phyloP scores from a whole-genome alignment of 192 early-diverging fungal genomes.

The Backusella circina region DNA sequence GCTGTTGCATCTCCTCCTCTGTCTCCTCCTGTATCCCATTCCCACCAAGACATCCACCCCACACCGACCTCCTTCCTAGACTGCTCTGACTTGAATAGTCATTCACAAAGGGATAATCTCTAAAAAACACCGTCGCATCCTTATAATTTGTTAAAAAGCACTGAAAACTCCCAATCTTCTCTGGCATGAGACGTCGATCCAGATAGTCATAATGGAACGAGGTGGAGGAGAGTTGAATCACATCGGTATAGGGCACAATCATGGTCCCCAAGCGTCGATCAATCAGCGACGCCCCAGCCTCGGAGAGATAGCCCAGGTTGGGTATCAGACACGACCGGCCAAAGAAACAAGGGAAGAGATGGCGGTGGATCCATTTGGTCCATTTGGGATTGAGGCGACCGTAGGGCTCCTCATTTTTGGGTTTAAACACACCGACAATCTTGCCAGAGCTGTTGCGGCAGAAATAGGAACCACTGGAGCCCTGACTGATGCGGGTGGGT shows the following conservation, averaged over 20 bases:
- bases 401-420: slow-evolving; percentile 72
- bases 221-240: slow-evolving; percentile 65
- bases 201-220: slow-evolving; percentile 80
- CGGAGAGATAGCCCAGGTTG: slow-evolving; percentile 85
- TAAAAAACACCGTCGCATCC: slow-evolving; percentile 82
- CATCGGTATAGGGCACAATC: slow-evolving; percentile 82
- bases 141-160: slow-evolving; percentile 76
- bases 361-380: slow-evolving; percentile 90
- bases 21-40: neutral
- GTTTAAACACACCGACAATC: slow-evolving; percentile 90
- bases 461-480: slow-evolving; percentile 92
- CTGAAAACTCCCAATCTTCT: slow-evolving; percentile 85
- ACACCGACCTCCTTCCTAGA: neutral
- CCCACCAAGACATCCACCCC: slow-evolving; percentile 19
- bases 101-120: slow-evolving; percentile 50
- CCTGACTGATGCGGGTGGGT: slow-evolving; percentile 57
- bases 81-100: slow-evolving; percentile 4
- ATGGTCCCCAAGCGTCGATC: slow-evolving; percentile 68
- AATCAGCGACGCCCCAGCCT: slow-evolving; percentile 81
- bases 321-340: slow-evolving; percentile 83
- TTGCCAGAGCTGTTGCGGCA: slow-evolving; percentile 68
- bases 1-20: neutral
- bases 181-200: slow-evolving; percentile 37
- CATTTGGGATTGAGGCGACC: slow-evolving; percentile 77
- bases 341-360: slow-evolving; percentile 87